Conservation (phyloP, 345 rosid genomes). For the Camelina laxa region DNA sequence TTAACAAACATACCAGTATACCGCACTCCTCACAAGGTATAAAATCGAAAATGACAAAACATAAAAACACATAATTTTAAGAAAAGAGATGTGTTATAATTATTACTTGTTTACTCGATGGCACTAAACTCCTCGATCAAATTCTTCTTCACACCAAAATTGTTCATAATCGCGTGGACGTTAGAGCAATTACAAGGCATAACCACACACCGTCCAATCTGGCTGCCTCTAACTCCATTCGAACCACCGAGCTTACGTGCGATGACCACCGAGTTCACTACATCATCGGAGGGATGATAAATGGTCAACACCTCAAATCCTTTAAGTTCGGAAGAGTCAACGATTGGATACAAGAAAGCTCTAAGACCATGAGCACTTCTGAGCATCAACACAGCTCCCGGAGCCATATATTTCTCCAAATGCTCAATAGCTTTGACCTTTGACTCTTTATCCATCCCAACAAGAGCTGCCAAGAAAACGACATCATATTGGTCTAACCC, state of each 20-base stretch:
- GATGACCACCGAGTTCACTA: conserved; percentile 80
- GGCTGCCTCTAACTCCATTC: conserved; percentile 9
- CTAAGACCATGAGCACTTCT: conserved; percentile 93
- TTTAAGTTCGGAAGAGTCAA: conserved; percentile 66
- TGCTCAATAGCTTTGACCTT: conserved; percentile 63
- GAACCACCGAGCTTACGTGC: conserved; percentile 60
- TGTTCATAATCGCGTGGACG: conserved; percentile 53
- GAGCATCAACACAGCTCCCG: conserved; percentile 66
- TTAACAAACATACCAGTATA: conserved; percentile 21
- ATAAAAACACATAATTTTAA: conserved; percentile 6
- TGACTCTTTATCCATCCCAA: conserved; percentile 78
- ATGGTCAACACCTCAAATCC: conserved; percentile 76
- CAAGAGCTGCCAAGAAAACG: conserved; percentile 87
- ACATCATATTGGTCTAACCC: conserved; percentile 74
- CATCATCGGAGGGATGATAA: conserved; percentile 86
- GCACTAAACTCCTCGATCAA: conserved; percentile 55
- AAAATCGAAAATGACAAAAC: conserved; percentile 16
- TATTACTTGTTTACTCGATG: conserved; percentile 27
- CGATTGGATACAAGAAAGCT: conserved; percentile 85
- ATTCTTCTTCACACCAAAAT: conserved; percentile 52
- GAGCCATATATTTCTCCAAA: conserved; percentile 65
- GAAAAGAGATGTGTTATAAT: conserved; percentile 6
- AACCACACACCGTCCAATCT: conserved; percentile 36
- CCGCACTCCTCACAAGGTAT: conserved; percentile 15
- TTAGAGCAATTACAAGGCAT: conserved; percentile 67